These are phyloP conservation scores for Melocanna baccifera DNA, from an alignment of 176 grass and related monocot species.

Conservation along the genomic window DNA sequence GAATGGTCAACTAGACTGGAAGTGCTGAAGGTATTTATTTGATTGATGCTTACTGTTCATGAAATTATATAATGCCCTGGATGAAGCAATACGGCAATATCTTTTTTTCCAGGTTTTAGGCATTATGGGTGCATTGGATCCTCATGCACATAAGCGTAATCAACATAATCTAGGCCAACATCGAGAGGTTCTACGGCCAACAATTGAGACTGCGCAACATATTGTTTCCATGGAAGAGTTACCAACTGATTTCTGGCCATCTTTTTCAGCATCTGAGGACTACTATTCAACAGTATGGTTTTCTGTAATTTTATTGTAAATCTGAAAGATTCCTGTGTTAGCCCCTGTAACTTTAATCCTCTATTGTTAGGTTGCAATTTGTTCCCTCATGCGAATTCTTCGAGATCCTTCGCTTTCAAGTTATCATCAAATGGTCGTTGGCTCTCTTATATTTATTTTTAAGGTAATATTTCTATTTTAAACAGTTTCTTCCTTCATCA, in stretches of 20 bases:
- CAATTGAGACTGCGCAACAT: slow-evolving; percentile 82
- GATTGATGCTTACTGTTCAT: background rate
- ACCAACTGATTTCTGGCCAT: slow-evolving; percentile 92
- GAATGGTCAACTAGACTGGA: slow-evolving; percentile 96
- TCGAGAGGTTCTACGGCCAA: slow-evolving; percentile 59
- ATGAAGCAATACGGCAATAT: slow-evolving; percentile 18
- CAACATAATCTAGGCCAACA: slow-evolving; percentile 82
- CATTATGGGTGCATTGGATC: slow-evolving; percentile 98
- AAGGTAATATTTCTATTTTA: slow-evolving; percentile 59
- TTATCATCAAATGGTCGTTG: slow-evolving; percentile 97
- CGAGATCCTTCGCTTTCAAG: slow-evolving; percentile 96
- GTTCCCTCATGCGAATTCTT: slow-evolving; percentile 95
- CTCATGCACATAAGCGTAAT: slow-evolving; percentile 91
- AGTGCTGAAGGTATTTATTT: slow-evolving; percentile 82
- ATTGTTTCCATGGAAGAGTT: slow-evolving; percentile 97
- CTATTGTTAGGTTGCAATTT: slow-evolving; percentile 82
- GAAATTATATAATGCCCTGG: background rate
- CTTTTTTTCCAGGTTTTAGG: slow-evolving; percentile 74
- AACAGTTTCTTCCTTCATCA: slow-evolving; percentile 7
- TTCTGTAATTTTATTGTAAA: slow-evolving; percentile 22
- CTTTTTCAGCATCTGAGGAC: slow-evolving; percentile 90
- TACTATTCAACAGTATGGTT: slow-evolving; percentile 92
- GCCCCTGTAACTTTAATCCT: slow-evolving; percentile 24
- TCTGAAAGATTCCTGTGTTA: background rate
- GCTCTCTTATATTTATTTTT: slow-evolving; percentile 93